Base-by-base conservation (phyloP, 2,329 filamentous ascomycete genomes). In the Cladosporium sp. region DNA sequence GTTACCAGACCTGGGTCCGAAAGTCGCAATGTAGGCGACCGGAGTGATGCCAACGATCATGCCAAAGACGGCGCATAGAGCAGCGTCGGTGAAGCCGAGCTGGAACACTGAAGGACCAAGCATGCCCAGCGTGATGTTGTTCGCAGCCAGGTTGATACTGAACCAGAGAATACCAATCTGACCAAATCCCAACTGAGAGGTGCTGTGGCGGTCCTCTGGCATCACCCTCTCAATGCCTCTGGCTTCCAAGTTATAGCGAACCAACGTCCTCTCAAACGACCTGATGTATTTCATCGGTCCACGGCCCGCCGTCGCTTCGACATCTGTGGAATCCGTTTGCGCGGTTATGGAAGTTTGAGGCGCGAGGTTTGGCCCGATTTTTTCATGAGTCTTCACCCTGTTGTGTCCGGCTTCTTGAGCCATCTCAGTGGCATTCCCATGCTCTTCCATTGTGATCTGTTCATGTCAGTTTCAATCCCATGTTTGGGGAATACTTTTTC, bases 101-200 rank as follows among this genome's bases (percentile, higher is more conserved):
- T 72, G 73, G 63, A 79, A 85, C 1, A 82, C 73, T 2, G 75
- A 73, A 1, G 80, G 79, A 0, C 81, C 82, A 15, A 84, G 72
- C 74, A 83, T 82, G 1, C 80, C 82, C n/a, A 84, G 70, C 0
- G 80, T 82, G 39, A 84, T 76, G 56, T 84, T 84, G 65, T 84
- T 83, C 20, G 81, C 78, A 2, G 79, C 78, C 8, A 84, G 68
- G 58, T 85, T 84, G 63, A 83, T 76, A 8, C 77, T 80, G 54
- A 83, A 75, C 82, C 81, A 85, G 43, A 85, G 66, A 41, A 82
- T 64, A 15, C 74, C 75, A 18, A 79, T 74, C 62, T 83, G 79
- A 32, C 75, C 66, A 60, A 80, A 80, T 27, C 77, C 76, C n/a
- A 79, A 56, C 56, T 72, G 70, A 15, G 70, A 69, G 44, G 79